Conservation (phyloP, 257 asterid genomes). For the Eucommia ulmoides region DNA sequence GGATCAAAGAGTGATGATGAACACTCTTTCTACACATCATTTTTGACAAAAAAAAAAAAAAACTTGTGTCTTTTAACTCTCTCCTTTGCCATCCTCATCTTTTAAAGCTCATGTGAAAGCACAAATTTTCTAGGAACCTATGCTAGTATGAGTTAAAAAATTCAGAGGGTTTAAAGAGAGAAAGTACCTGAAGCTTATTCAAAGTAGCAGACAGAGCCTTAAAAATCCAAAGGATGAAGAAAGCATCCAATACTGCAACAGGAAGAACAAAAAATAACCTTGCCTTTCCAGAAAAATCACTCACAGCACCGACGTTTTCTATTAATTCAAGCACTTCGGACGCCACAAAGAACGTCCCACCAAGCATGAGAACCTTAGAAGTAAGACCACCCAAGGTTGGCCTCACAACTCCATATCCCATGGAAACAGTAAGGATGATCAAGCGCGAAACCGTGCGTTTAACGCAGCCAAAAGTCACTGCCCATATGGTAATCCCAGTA, state of each 20-base stretch:
- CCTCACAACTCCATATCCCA: slow-evolving; percentile 97
- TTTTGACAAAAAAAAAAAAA: not conserved
- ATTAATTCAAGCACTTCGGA: slow-evolving; percentile 78
- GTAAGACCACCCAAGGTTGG: slow-evolving; percentile 95
- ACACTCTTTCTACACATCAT: not conserved
- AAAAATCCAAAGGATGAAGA: slow-evolving; percentile 92
- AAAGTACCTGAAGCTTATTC: slow-evolving; percentile 90
- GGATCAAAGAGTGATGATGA: not conserved
- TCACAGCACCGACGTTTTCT: slow-evolving; percentile 85
- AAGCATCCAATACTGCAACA: slow-evolving; percentile 89
- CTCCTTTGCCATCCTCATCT: not conserved
- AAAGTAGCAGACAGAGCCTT: slow-evolving; percentile 77
- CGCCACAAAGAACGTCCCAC: slow-evolving; percentile 81
- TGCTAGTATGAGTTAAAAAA: not conserved
- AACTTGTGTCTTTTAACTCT: not conserved
- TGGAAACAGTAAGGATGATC: slow-evolving; percentile 72
- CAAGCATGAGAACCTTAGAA: slow-evolving; percentile 81
- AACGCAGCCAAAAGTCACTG: slow-evolving; percentile 88
- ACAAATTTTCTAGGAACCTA: no score
- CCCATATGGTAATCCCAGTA: slow-evolving; percentile 80
- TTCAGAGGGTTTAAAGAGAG: not conserved
- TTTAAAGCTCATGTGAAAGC: no score
- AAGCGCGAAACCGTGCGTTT: slow-evolving; percentile 76
- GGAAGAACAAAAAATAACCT: slow-evolving; percentile 78
- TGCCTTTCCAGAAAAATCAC: slow-evolving; percentile 92